These are phyloP conservation scores for Lenwebbia sp. DNA, from an alignment of 345 rosid genomes.

Conservation along the genomic window DNA sequence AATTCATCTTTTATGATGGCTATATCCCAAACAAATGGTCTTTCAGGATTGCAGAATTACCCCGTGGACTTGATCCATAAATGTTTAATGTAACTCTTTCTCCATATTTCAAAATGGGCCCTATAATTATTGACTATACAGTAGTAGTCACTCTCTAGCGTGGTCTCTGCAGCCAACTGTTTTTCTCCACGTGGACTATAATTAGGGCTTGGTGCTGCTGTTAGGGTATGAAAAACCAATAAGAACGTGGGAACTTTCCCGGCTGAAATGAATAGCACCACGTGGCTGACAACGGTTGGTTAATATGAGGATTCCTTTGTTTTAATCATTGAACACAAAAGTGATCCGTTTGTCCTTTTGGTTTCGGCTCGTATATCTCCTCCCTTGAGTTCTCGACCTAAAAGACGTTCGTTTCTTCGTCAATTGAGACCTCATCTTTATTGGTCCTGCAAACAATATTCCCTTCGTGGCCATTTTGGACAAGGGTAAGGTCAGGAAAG, in stretches of 20 bases:
- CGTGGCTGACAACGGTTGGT: constrained; percentile 2
- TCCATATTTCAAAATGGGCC: neutral
- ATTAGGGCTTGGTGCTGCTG: constrained; percentile 5
- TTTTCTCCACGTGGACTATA: neutral
- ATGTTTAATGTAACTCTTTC: neutral
- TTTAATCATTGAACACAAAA: neutral
- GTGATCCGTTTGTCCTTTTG: constrained; percentile 12
- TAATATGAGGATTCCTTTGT: neutral
- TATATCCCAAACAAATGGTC: neutral
- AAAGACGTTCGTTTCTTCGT: neutral
- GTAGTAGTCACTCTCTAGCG: neutral
- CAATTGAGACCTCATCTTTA: neutral
- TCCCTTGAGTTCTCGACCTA: neutral
- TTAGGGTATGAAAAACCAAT: constrained; percentile 1
- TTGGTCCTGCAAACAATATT: neutral
- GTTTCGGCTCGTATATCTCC: neutral
- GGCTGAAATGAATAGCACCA: neutral
- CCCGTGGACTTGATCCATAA: neutral
- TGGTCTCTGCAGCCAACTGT: neutral
- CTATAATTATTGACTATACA: neutral
- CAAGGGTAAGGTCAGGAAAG: neutral
- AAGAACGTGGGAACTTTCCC: constrained; percentile 6
- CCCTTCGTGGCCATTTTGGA: neutral
- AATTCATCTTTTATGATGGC: neutral
- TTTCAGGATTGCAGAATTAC: neutral